Percentiles rank a stretch among this genome's conserved stretches.
phyloP scores from a whole-genome alignment of 345 rosid genomes.

The Durio zibethinus region DNA sequence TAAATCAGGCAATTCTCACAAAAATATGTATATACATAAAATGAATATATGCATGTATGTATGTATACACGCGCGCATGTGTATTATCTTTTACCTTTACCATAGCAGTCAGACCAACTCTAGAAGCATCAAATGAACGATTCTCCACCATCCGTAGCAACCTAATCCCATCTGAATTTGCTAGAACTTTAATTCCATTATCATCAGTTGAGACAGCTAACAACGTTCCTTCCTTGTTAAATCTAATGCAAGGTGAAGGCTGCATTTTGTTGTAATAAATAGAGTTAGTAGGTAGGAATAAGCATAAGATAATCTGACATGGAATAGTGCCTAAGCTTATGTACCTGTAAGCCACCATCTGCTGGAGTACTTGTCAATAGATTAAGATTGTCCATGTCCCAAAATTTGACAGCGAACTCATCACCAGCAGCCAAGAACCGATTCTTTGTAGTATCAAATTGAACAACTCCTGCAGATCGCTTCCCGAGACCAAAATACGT shows the following conservation, averaged over 20 bases:
- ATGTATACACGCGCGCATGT: no score
- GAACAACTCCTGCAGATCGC: conserved; percentile 65
- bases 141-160: conserved; percentile 61
- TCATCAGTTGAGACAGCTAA: conserved; percentile 82
- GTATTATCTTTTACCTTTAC: conserved; percentile 47
- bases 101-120: conserved; percentile 52
- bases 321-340: background rate
- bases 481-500: conserved; percentile 66
- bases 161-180: conserved; percentile 72
- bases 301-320: conserved; percentile 11
- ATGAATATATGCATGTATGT: background rate
- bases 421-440: conserved; percentile 86
- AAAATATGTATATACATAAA: background rate
- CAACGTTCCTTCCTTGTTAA: conserved; percentile 74
- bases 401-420: conserved; percentile 66
- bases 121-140: conserved; percentile 79
- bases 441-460: conserved; percentile 81
- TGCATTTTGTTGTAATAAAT: conserved; percentile 33
- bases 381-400: conserved; percentile 79
- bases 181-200: conserved; percentile 68
- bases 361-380: conserved; percentile 60
- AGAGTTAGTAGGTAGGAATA: conserved; percentile 14
- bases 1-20: background rate
- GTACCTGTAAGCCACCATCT: conserved; percentile 82
- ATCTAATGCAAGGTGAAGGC: conserved; percentile 77